Base-by-base conservation (phyloP, 345 rosid genomes). In the Linum trigynum region DNA sequence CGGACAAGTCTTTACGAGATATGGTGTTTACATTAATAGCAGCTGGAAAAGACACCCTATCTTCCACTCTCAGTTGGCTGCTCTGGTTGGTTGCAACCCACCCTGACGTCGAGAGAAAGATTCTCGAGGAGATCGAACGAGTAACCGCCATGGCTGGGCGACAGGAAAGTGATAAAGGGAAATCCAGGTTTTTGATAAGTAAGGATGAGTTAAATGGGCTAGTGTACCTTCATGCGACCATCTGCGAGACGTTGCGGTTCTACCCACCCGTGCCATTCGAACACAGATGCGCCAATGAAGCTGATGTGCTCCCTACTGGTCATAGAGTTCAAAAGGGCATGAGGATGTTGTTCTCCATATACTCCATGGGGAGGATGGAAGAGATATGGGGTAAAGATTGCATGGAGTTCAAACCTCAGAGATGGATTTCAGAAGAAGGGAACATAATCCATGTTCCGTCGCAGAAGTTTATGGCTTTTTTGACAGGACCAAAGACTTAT, bases 11-110 rank as follows among this genome's bases (percentile, higher is more conserved):
- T 36, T 37, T 76, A 0, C 73, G 80, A 69, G 80, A 79, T 64
- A 17, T 43, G 3, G 57, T 70, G 11, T 63, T 68, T 1, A 76
- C 42, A 32, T 62, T 80, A 14, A 1, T 80, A 41, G 51, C 55
- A 36, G 86, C 79, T 12, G 86, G 82, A 9, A 78, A 74, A 64
- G 84, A 80, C 72, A 67, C 86, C 0, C 40, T 79, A 64, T 75
- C 65, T 41, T 62, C 79, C 12, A 69, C 72, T 11, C 72, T 79
- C 39, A 40, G 67, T 38, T 82, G 82, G 82, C 70, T 77, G 43
- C 65, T 76, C 37, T 82, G 84, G 84, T 76, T 80, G 7, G 51
- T 78, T 7, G 64, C 76, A 0, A 78, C 60, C 5, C 68, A 83
- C 45, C 86, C 81, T 1, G 12, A 64, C 0, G 77, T 71, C 0